phyloP scores from a whole-genome alignment of 768 basidiomycete genomes.

The Pisolithus sp. region DNA sequence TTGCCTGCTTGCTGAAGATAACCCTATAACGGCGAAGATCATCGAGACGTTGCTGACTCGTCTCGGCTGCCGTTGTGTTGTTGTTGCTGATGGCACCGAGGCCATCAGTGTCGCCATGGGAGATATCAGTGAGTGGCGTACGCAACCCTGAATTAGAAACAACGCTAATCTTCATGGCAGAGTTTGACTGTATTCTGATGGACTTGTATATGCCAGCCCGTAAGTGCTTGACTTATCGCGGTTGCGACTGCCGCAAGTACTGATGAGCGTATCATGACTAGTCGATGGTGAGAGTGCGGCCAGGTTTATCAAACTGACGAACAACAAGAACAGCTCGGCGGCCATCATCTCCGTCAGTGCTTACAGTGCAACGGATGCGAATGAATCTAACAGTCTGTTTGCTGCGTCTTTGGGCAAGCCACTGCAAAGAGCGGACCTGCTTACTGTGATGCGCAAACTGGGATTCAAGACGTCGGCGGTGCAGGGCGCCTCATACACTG shows the following conservation, averaged over 20 bases:
- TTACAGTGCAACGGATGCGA: constrained; percentile 66
- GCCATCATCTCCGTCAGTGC: constrained; percentile 92
- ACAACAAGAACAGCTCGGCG: constrained; percentile 88
- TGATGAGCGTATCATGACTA: constrained; percentile 20
- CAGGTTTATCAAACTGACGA: constrained; percentile 93
- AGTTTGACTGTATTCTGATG: constrained; percentile 94
- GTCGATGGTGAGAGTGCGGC: constrained; percentile 97
- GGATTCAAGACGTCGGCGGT: constrained; percentile 85
- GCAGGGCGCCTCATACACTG: constrained; percentile 45
- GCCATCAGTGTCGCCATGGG: constrained; percentile 97
- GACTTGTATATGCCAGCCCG: constrained; percentile 92
- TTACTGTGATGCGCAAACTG: constrained; percentile 75
- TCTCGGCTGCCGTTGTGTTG: constrained; percentile 91
- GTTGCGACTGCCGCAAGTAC: not conserved
- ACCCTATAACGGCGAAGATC: constrained; percentile 97
- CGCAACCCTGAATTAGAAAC: not conserved
- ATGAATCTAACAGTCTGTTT: constrained; percentile 63
- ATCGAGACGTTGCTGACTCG: constrained; percentile 91
- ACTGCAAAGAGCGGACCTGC: constrained; percentile 78
- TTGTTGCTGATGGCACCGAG: constrained; percentile 94
- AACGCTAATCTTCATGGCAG: constrained; percentile 34
- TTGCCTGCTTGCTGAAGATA: constrained; percentile 92
- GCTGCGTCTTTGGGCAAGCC: constrained; percentile 84
- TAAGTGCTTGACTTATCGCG: constrained; percentile 35
- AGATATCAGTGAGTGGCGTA: constrained; percentile 75